Evolutionary conservation across 176 grass and related monocot species (phyloP).

Genomic region (Musa troglodytarum): DNA sequence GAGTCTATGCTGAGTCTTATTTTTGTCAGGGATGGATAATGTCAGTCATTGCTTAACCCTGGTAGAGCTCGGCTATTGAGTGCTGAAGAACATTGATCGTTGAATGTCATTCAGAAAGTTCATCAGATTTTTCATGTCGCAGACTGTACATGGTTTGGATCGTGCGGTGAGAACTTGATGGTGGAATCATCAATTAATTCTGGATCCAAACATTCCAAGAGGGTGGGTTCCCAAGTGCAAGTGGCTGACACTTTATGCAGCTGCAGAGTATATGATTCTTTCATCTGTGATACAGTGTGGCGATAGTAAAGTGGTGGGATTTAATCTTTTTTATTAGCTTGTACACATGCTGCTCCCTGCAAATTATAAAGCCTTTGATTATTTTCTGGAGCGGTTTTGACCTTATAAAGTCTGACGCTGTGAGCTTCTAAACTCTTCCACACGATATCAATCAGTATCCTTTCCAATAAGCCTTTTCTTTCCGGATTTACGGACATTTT

Average conservation of each 20-base stretch:
- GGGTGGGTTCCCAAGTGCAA: background rate
- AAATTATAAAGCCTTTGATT: background rate
- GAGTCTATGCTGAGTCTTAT: background rate
- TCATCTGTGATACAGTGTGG: background rate
- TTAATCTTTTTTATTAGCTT: background rate
- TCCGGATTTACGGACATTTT: background rate
- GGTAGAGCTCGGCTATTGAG: slow-evolving; percentile 9
- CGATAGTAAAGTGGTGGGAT: background rate
- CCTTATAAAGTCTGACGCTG: background rate
- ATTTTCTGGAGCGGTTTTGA: background rate
- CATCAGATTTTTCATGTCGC: background rate
- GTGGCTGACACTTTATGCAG: background rate
- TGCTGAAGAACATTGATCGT: background rate
- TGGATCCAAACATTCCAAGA: background rate
- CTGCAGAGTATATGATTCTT: background rate
- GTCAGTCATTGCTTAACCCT: slow-evolving; percentile 17
- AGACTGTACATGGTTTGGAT: background rate
- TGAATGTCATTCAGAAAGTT: background rate
- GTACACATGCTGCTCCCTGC: background rate
- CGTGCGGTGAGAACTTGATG: background rate
- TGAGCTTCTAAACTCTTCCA: background rate
- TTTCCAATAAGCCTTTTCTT: background rate
- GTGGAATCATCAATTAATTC: background rate
- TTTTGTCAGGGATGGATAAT: slow-evolving; percentile 21
- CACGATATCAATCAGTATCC: background rate